Percentiles rank a stretch among this genome's conserved stretches.
These are phyloP conservation scores for Bremia lactucae DNA, from an alignment of 352 stramenopile genomes.

Conservation along the genomic window DNA sequence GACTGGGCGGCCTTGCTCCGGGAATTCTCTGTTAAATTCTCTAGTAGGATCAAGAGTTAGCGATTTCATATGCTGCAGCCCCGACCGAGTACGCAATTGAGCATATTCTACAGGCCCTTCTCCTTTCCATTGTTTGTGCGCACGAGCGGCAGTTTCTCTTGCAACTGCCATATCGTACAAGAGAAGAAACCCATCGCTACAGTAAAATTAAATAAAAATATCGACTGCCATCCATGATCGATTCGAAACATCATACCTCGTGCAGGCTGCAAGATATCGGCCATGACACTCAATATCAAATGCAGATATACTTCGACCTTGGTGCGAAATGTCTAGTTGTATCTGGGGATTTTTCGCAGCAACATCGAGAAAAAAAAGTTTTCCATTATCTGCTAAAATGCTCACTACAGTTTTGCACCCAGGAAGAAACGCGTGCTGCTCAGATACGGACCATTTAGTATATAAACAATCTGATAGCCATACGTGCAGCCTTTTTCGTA, in stretches of 20 bases:
- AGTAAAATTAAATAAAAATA: neutral
- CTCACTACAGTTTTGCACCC: conserved; percentile 44
- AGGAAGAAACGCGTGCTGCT: conserved; percentile 60
- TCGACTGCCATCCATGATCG: neutral
- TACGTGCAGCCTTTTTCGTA: neutral
- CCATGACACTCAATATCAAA: conserved; percentile 67
- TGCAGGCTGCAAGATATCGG: conserved; percentile 53
- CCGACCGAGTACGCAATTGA: conserved; percentile 30
- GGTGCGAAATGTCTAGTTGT: conserved; percentile 56
- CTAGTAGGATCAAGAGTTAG: conserved; percentile 1
- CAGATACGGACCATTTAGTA: neutral
- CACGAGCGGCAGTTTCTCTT: conserved; percentile 37
- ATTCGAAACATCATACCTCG: conserved; percentile 30
- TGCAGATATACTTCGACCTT: conserved; percentile 34
- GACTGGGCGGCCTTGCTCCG: conserved; percentile 25
- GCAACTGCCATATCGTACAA: conserved; percentile 78
- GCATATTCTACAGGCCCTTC: conserved; percentile 33
- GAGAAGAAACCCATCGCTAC: conserved; percentile 64
- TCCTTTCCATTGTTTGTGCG: conserved; percentile 25
- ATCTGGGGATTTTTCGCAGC: conserved; percentile 57
- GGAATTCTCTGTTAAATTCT: conserved; percentile 3
- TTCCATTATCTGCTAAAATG: conserved; percentile 56
- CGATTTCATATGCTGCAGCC: conserved; percentile 11
- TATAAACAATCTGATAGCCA: neutral
- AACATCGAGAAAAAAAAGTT: conserved; percentile 67